Conservation (phyloP, 2,329 filamentous ascomycete genomes). For the Tolypocladium capitatum region DNA sequence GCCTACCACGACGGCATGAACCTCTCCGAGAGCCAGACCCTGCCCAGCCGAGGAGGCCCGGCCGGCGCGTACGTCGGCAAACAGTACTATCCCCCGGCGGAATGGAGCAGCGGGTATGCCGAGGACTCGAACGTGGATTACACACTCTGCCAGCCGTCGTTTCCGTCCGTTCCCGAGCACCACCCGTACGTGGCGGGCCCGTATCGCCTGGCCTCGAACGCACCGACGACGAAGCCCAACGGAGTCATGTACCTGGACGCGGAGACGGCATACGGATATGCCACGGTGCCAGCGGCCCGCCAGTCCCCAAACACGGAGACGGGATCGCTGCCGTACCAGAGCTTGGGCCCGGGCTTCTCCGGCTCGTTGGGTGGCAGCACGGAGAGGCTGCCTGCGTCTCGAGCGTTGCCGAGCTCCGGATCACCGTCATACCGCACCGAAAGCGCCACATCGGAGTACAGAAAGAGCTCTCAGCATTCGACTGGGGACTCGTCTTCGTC, state of each 20-base stretch:
- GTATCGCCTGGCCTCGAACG: constrained; percentile 12
- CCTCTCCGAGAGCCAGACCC: constrained; percentile 6
- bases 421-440: constrained; percentile 12
- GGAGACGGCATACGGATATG: constrained; percentile 14
- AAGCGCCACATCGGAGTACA: background rate
- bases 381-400: constrained; percentile 9
- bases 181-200: constrained; percentile 11
- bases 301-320: constrained; percentile 6
- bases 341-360: constrained; percentile 3
- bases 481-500: background rate
- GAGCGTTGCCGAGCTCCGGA: constrained; percentile 8
- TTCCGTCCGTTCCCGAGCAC: constrained; percentile 9
- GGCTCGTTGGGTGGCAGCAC: constrained; percentile 6
- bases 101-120: constrained; percentile 12
- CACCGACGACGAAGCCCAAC: constrained; percentile 6
- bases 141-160: constrained; percentile 9
- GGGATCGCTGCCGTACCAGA: constrained; percentile 9
- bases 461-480: constrained; percentile 2
- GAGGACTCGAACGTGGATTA: constrained; percentile 14
- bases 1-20: constrained; percentile 10
- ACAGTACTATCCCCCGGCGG: constrained; percentile 11
- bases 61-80: constrained; percentile 12
- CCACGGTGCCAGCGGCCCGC: constrained; percentile 8
- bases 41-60: constrained; percentile 10
- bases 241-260: constrained; percentile 13